Evolutionary conservation across 345 rosid species (phyloP).

Genomic region (Arabidopsis suecica): DNA sequence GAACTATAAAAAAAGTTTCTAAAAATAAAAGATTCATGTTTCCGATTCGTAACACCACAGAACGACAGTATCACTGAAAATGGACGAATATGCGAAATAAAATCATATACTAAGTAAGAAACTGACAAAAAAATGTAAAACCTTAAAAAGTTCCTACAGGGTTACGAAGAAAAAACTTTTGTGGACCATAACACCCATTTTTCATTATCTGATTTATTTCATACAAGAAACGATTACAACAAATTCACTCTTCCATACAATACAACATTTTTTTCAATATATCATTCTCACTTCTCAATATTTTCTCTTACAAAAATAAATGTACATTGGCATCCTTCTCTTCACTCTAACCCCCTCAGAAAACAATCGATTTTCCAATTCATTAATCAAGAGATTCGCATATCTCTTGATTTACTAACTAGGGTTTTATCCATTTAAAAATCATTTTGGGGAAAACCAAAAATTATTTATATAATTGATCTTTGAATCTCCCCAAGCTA

Average conservation of each 20-base stretch:
- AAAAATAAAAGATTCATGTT: neutral
- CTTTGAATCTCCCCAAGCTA: constrained; percentile 1
- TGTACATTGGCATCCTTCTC: constrained; percentile 17
- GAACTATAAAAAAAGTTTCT: neutral
- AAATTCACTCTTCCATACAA: constrained; percentile 20
- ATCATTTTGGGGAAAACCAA: constrained; percentile 2
- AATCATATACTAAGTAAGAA: neutral
- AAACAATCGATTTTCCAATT: constrained; percentile 35
- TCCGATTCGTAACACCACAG: neutral
- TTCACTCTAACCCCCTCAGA: constrained; percentile 19
- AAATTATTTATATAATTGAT: neutral
- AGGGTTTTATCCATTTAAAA: neutral
- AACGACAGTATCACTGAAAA: neutral
- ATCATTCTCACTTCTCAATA: constrained; percentile 7
- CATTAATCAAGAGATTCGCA: neutral
- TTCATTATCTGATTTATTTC: neutral
- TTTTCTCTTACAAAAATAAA: constrained; percentile 27
- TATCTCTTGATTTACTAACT: constrained; percentile 7
- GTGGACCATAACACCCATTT: neutral
- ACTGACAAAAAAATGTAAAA: neutral
- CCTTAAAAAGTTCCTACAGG: too few relatives aligned
- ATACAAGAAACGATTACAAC: constrained; percentile 6
- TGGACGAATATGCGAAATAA: neutral
- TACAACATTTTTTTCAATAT: neutral
- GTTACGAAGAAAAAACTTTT: neutral